A percentile compares a stretch with the other conserved stretches of the same genome.
These are phyloP conservation scores for Boletus rubroflammeus DNA, from an alignment of 768 basidiomycete genomes.

Conservation along the genomic window DNA sequence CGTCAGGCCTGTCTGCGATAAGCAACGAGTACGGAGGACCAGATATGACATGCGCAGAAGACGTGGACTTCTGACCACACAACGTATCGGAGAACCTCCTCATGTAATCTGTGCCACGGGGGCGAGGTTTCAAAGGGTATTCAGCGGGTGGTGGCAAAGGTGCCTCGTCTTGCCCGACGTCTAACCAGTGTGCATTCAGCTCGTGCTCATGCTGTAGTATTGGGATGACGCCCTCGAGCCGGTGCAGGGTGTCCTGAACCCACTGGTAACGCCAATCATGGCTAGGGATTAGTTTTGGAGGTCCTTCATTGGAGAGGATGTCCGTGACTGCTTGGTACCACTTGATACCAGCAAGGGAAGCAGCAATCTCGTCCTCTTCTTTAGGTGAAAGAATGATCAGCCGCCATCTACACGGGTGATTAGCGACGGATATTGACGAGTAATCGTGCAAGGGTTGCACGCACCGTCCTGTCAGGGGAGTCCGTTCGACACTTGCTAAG, in stretches of 20 bases:
- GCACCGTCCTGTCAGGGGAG: slow-evolving; percentile 83
- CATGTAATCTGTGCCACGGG: slow-evolving; percentile 70
- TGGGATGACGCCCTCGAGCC: slow-evolving; percentile 73
- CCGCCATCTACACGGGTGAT: slow-evolving; percentile 58
- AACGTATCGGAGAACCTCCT: slow-evolving; percentile 52
- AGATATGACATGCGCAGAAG: slow-evolving; percentile 54
- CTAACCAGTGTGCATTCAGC: slow-evolving; percentile 53
- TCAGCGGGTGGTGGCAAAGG: slow-evolving; percentile 79
- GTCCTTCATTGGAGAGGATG: slow-evolving; percentile 65
- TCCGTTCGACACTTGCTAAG: slow-evolving; percentile 68
- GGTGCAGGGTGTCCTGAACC: slow-evolving; percentile 76
- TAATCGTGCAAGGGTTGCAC: slow-evolving; percentile 22
- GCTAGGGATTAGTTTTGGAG: slow-evolving; percentile 59
- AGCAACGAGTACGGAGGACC: slow-evolving; percentile 90
- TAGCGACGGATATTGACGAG: not conserved
- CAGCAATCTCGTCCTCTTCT: slow-evolving; percentile 88
- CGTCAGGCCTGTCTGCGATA: slow-evolving; percentile 80
- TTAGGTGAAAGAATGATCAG: slow-evolving; percentile 87
- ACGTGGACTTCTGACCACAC: slow-evolving; percentile 40
- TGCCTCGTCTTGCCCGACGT: slow-evolving; percentile 43
- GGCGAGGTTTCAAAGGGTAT: slow-evolving; percentile 79
- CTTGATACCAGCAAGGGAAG: slow-evolving; percentile 74
- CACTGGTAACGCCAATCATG: slow-evolving; percentile 89
- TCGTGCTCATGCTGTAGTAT: slow-evolving; percentile 58
- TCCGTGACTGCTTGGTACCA: slow-evolving; percentile 85